Percentiles rank a stretch among this genome's conserved stretches.
Conservation (phyloP, 2,329 filamentous ascomycete species). For the Penicillium hesseltinei region DNA sequence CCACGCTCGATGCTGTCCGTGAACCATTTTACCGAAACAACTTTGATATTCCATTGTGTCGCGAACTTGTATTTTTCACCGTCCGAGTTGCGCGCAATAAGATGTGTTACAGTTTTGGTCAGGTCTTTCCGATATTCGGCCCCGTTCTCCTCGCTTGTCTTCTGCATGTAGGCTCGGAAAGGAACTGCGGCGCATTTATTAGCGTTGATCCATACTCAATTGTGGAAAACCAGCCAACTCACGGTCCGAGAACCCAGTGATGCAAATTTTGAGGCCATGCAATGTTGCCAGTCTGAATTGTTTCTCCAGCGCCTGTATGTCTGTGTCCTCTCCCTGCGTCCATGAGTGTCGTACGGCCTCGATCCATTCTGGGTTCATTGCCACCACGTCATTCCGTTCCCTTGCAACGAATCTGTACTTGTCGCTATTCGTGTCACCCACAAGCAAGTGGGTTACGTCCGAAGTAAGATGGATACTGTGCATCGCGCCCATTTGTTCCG, state of each 20-base stretch:
- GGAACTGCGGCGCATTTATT: conserved; percentile 46
- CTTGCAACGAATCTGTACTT: conserved; percentile 96
- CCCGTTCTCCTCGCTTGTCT: conserved; percentile 66
- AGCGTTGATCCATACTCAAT: conserved; percentile 11
- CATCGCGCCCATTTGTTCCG: conserved; percentile 76
- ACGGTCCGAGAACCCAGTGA: conserved; percentile 70
- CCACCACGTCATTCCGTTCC: conserved; percentile 79
- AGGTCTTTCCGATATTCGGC: conserved; percentile 86
- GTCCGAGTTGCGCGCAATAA: conserved; percentile 74
- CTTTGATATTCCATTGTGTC: conserved; percentile 73
- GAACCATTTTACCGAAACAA: conserved; percentile 83
- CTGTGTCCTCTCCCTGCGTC: conserved; percentile 74
- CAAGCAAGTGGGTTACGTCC: conserved; percentile 90
- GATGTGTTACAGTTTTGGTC: conserved; percentile 79
- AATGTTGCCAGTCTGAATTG: conserved; percentile 49
- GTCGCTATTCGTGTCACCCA: conserved; percentile 81
- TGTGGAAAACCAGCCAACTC: conserved; percentile 26
- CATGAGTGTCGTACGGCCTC: conserved; percentile 75
- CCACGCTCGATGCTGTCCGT: conserved; percentile 77
- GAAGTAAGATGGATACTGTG: conserved; percentile 93
- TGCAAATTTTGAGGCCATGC: conserved; percentile 59
- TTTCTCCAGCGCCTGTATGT: conserved; percentile 67
- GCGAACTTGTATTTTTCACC: conserved; percentile 91
- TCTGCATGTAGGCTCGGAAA: conserved; percentile 68
- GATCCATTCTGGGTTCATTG: conserved; percentile 81